Evolutionary conservation across 192 early-diverging fungal genomes (phyloP).

Genomic region (Backusella tarrabulga): DNA sequence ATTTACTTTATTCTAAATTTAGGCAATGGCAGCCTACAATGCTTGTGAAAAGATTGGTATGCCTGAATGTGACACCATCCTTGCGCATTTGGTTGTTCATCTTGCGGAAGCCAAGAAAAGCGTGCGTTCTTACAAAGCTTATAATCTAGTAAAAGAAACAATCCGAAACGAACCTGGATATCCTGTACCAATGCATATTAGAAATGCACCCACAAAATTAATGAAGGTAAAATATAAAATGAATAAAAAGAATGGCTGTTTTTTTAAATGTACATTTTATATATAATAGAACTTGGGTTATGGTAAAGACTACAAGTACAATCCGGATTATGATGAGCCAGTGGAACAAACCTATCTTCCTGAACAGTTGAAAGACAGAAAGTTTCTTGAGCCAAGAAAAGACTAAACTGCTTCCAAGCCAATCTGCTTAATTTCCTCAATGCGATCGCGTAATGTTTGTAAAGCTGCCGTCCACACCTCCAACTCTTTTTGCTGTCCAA

Average conservation of each 20-base stretch:
- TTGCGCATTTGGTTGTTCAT: constrained; percentile 79
- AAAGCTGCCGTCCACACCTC: constrained; percentile 26
- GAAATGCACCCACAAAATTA: constrained; percentile 77
- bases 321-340: constrained; percentile 70
- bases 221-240: constrained; percentile 56
- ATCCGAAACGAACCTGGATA: constrained; percentile 61
- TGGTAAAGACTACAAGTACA: constrained; percentile 79
- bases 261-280: neutral
- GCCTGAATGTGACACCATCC: constrained; percentile 87
- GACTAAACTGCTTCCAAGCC: neutral
- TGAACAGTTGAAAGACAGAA: constrained; percentile 52
- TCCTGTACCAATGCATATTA: constrained; percentile 83
- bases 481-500: constrained; percentile 21
- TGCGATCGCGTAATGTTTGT: constrained; percentile 4
- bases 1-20: neutral
- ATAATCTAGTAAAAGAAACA: constrained; percentile 59
- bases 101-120: constrained; percentile 82
- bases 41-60: constrained; percentile 87
- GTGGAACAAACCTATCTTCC: constrained; percentile 84
- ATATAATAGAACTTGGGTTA: constrained; percentile 64
- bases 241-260: neutral
- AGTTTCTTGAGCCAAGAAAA: constrained; percentile 50
- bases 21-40: constrained; percentile 75
- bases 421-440: constrained; percentile 12
- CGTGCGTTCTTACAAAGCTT: constrained; percentile 78